Evolutionary conservation across 768 basidiomycete species (phyloP).

Genomic region (Xanthoconium purpureum): DNA sequence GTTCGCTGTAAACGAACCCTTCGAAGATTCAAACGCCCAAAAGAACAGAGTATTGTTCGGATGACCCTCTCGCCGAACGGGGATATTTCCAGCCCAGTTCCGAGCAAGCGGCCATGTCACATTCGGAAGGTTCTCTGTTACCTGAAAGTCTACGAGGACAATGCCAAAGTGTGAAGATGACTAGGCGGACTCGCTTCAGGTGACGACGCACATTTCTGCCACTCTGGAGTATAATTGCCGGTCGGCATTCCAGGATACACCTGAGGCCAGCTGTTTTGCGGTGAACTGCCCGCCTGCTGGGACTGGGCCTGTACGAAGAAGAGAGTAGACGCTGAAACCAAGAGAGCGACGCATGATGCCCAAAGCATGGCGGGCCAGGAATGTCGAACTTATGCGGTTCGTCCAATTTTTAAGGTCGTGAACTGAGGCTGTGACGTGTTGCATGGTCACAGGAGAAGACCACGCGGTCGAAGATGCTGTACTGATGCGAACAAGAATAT

Average conservation of each 20-base stretch:
- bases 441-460: no score
- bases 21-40: constrained; percentile 54
- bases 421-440: not conserved
- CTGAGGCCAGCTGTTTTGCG: constrained; percentile 31
- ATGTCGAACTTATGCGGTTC: not conserved
- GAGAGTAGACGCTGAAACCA: not conserved
- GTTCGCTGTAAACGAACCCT: constrained; percentile 50
- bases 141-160: constrained; percentile 50
- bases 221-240: constrained; percentile 51
- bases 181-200: not conserved
- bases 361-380: not conserved
- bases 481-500: no score
- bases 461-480: no score
- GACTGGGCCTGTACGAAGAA: constrained; percentile 1
- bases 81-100: constrained; percentile 61
- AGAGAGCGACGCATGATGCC: not conserved
- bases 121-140: constrained; percentile 54
- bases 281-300: not conserved
- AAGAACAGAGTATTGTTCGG: constrained; percentile 67
- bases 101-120: constrained; percentile 49
- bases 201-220: constrained; percentile 54
- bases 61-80: constrained; percentile 54
- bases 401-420: not conserved
- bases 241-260: constrained; percentile 41
- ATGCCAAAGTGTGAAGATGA: not conserved